These are phyloP conservation scores for Cercospora nicotianae DNA, from an alignment of 2,329 filamentous ascomycete genomes.

Conservation along the genomic window DNA sequence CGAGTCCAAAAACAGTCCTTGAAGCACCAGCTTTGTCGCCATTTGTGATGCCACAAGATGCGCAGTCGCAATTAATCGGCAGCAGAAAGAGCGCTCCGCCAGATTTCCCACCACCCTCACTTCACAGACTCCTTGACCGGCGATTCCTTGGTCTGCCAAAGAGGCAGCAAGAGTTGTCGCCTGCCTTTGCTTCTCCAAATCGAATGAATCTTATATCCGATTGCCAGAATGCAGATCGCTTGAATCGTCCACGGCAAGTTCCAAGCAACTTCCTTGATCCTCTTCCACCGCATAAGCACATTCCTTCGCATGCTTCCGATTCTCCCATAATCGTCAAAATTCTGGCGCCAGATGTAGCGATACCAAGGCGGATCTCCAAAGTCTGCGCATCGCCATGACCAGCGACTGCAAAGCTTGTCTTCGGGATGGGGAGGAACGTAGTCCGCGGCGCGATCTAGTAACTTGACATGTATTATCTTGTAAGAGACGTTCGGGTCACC, in stretches of 20 bases:
- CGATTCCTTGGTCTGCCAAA: neutral
- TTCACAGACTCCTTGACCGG: neutral
- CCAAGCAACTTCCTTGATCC: neutral
- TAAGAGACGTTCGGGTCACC: constrained; percentile 2
- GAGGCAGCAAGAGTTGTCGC: neutral
- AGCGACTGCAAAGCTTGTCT: constrained; percentile 13
- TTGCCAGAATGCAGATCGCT: neutral
- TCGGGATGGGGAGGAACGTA: constrained; percentile 15
- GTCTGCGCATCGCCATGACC: constrained; percentile 22
- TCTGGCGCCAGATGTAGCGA: constrained; percentile 17
- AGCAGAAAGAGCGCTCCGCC: neutral
- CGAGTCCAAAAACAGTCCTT: too few relatives aligned
- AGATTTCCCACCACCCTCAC: neutral
- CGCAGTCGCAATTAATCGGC: neutral
- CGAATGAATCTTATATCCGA: neutral
- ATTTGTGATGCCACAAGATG: neutral
- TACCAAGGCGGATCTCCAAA: constrained; percentile 24
- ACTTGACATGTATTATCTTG: constrained; percentile 1
- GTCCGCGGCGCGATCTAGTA: neutral
- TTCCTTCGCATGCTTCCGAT: constrained; percentile 17
- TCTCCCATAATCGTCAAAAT: constrained; percentile 20
- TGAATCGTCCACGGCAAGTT: neutral
- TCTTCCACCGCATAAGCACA: constrained; percentile 7
- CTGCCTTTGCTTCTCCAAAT: neutral
- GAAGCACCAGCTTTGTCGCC: too few relatives aligned